Evolutionary conservation across 371 early-diverging fungal species (phyloP).

Genomic region (Synchytrium microbalum): DNA sequence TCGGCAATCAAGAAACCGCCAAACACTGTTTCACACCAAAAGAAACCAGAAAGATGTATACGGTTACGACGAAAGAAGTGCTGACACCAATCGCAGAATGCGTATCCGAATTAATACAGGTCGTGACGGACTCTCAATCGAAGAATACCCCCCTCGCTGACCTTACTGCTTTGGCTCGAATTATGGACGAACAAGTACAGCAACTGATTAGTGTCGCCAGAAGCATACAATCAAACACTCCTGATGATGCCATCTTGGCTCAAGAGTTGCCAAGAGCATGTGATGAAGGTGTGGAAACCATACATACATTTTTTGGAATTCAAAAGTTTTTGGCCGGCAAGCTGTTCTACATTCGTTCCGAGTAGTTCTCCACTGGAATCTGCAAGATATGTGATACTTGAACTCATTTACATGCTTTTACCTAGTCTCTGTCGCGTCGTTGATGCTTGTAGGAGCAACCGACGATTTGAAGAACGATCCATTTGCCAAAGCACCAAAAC

Average conservation of each 20-base stretch:
- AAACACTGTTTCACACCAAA: too few species aligned
- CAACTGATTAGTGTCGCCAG: slow-evolving; percentile 28
- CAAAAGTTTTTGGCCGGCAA: neutral
- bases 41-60: slow-evolving; percentile 37
- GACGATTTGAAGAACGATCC: slow-evolving; percentile 28
- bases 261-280: slow-evolving; percentile 37
- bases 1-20: too few species aligned
- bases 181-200: slow-evolving; percentile 35
- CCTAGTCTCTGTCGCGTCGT: neutral
- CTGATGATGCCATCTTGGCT: slow-evolving; percentile 22
- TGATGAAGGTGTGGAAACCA: slow-evolving; percentile 18
- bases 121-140: slow-evolving; percentile 37
- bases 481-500: slow-evolving; percentile 26
- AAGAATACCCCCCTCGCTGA: slow-evolving; percentile 34
- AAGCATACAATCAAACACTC: slow-evolving; percentile 22
- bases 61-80: slow-evolving; percentile 36
- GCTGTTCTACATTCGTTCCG: too few species aligned
- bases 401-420: neutral
- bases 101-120: slow-evolving; percentile 29
- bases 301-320: neutral
- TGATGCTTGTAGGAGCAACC: slow-evolving; percentile 13
- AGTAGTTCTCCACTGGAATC: too few species aligned
- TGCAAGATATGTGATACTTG: too few species aligned
- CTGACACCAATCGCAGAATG: slow-evolving; percentile 44
- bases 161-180: slow-evolving; percentile 25